phyloP scores from a whole-genome alignment of 2,329 filamentous ascomycete species.

The Sporothrix luriei region DNA sequence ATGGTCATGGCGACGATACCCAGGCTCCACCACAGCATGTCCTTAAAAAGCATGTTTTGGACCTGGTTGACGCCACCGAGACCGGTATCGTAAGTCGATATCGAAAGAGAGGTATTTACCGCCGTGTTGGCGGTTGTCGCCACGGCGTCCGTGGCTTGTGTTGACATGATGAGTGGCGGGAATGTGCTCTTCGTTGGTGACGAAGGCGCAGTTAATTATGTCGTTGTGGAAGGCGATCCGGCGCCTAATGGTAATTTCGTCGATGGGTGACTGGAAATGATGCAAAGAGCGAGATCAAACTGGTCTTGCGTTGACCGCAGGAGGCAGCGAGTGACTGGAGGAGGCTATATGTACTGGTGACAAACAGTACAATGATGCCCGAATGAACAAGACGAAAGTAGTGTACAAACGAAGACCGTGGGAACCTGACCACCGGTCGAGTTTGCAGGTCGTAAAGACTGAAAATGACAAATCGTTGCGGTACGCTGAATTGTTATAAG shows the following conservation, averaged over 20 bases:
- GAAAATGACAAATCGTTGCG: not conserved
- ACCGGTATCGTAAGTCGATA: slow-evolving; percentile 58
- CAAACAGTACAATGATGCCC: slow-evolving; percentile 1
- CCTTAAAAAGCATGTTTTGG: slow-evolving; percentile 59
- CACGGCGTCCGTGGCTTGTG: slow-evolving; percentile 18
- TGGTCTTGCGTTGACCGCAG: not conserved
- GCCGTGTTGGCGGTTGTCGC: slow-evolving; percentile 42
- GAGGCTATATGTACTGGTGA: not conserved
- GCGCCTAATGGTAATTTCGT: not conserved
- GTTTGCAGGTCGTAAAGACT: not conserved
- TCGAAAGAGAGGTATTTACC: slow-evolving; percentile 39
- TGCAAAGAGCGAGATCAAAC: not conserved
- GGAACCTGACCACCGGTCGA: not conserved
- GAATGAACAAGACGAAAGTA: slow-evolving; percentile 6
- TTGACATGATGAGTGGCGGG: slow-evolving; percentile 2
- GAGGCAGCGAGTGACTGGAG: not conserved
- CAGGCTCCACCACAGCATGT: slow-evolving; percentile 63
- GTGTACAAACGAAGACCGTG: not conserved
- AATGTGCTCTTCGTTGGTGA: not conserved
- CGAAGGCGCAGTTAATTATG: not conserved
- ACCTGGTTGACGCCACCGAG: slow-evolving; percentile 64
- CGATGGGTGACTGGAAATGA: not conserved
- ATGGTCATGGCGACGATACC: slow-evolving; percentile 59
- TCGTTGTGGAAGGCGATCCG: not conserved
- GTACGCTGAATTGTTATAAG: not conserved